phyloP scores from a whole-genome alignment of 495 filamentous ascomycete genomes.

The Monascus purpureus region DNA sequence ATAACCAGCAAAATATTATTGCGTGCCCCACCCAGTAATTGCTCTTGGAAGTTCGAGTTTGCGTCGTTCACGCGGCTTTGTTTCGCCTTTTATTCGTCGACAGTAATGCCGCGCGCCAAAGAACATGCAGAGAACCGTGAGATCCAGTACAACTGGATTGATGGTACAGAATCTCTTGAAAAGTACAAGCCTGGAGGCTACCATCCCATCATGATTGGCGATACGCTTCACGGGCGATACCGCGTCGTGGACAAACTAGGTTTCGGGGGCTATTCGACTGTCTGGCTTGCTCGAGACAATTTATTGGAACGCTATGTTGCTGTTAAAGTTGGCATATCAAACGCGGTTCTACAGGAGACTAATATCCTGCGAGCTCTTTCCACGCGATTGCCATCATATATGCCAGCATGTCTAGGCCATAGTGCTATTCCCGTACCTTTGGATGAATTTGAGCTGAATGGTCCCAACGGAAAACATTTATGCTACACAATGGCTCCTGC shows the following conservation, averaged over 20 bases:
- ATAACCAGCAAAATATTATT: too few species aligned
- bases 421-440: conserved; percentile 4
- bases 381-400: conserved; percentile 1
- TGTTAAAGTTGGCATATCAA: conserved; percentile 17
- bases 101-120: conserved; percentile 1
- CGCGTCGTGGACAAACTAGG: conserved; percentile 41
- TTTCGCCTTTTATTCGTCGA: too few species aligned
- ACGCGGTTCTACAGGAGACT: conserved; percentile 7
- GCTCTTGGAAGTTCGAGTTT: neutral
- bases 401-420: conserved; percentile 5
- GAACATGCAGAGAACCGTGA: neutral
- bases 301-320: conserved; percentile 15
- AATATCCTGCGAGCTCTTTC: conserved; percentile 14
- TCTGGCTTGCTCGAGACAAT: conserved; percentile 40
- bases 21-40: neutral
- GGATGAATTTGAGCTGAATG: conserved; percentile 17
- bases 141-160: conserved; percentile 19
- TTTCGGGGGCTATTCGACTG: conserved; percentile 34
- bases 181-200: conserved; percentile 21
- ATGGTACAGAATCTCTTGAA: conserved; percentile 19
- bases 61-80: neutral
- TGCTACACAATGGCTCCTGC: conserved; percentile 14
- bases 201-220: conserved; percentile 35
- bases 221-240: conserved; percentile 26
- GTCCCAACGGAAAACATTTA: conserved; percentile 17